Evolutionary conservation across 176 grass and related monocot species (phyloP).

Genomic region (Carex pumila): DNA sequence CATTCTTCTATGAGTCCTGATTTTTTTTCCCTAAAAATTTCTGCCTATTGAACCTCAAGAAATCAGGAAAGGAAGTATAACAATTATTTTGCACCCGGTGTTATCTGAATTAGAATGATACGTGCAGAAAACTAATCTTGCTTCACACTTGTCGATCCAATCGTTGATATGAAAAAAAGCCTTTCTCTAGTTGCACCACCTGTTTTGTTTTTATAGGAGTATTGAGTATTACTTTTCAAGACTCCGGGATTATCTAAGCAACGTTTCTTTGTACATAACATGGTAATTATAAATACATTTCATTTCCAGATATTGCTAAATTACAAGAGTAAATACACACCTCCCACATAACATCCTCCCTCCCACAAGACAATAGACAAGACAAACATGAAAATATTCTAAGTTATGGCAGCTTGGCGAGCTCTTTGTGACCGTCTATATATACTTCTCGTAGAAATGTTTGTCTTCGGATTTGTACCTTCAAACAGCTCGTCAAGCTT

Average conservation of each 20-base stretch:
- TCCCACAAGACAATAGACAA: background rate
- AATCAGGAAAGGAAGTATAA: background rate
- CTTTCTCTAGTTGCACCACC: background rate
- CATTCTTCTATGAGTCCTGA: background rate
- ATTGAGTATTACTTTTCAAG: background rate
- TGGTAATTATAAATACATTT: background rate
- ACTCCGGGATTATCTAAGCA: background rate
- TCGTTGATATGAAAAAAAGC: background rate
- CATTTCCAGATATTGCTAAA: background rate
- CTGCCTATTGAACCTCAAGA: background rate
- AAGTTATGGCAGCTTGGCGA: conserved; percentile 25
- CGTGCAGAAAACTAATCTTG: background rate
- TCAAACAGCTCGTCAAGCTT: conserved; percentile 53
- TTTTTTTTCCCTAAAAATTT: background rate
- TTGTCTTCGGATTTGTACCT: conserved; percentile 32
- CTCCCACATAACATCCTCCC: conserved; percentile 25
- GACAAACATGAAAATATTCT: background rate
- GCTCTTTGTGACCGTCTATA: conserved; percentile 34
- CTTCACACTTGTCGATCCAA: background rate
- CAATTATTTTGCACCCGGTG: background rate
- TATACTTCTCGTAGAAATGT: conserved; percentile 39
- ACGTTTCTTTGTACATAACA: background rate
- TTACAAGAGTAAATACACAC: conserved; percentile 24
- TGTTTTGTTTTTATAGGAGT: background rate
- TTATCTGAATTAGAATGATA: background rate